phyloP scores from a whole-genome alignment of 2,329 filamentous ascomycete species.

The Arthrobotrys pseudoclavata region DNA sequence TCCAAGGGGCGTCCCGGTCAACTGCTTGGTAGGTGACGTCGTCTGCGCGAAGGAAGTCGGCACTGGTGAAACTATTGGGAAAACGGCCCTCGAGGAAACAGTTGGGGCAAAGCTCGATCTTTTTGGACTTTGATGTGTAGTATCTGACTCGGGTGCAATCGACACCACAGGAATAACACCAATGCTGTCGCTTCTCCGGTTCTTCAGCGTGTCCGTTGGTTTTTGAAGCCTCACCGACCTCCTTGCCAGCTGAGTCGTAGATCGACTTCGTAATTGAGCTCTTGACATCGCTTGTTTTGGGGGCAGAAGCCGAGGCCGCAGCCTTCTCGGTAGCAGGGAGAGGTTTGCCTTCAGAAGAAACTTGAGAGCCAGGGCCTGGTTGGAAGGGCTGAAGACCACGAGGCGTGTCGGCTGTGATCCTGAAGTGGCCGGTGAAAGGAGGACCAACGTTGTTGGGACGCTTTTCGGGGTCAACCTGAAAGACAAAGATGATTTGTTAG shows the following conservation, averaged over 20 bases:
- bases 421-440: conserved; percentile 97
- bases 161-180: conserved; percentile 91
- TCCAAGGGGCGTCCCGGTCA: conserved; percentile 92
- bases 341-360: conserved; percentile 73
- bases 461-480: conserved; percentile 92
- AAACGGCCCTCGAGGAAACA: conserved; percentile 89
- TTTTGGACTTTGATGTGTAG: conserved; percentile 75
- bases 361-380: conserved; percentile 80
- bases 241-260: conserved; percentile 91
- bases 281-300: conserved; percentile 82
- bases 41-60: conserved; percentile 89
- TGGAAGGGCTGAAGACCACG: conserved; percentile 95
- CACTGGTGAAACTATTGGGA: conserved; percentile 80
- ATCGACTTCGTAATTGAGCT: conserved; percentile 95
- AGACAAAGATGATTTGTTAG: conserved; percentile 60
- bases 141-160: conserved; percentile 84
- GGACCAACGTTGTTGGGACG: conserved; percentile 95
- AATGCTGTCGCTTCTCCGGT: conserved; percentile 73
- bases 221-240: conserved; percentile 79
- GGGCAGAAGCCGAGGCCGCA: conserved; percentile 75
- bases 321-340: conserved; percentile 78
- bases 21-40: conserved; percentile 84
- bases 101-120: conserved; percentile 83
- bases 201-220: conserved; percentile 73
- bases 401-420: conserved; percentile 93